phyloP scores from a whole-genome alignment of 306 rosid genomes.

The Dryas octopetala region DNA sequence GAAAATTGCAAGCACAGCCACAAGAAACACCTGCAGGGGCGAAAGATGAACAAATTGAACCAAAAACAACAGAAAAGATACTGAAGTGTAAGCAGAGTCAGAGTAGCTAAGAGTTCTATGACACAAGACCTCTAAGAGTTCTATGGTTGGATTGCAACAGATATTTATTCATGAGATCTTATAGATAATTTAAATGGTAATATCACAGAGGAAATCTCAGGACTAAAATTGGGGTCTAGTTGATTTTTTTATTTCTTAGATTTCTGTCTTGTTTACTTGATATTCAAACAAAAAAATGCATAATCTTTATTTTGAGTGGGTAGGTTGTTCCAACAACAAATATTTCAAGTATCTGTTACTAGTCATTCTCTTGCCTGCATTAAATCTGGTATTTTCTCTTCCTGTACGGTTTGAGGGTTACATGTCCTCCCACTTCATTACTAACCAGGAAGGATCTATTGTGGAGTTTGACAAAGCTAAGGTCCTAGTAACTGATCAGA shows the following conservation, averaged over 20 bases:
- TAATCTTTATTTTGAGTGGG: not conserved
- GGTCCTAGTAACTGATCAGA: conserved; percentile 93
- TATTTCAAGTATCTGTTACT: not conserved
- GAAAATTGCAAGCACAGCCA: conserved; percentile 77
- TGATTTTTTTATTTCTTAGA: not conserved
- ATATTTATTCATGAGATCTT: not conserved
- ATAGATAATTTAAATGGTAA: not conserved
- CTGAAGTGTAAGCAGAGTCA: conserved; percentile 4
- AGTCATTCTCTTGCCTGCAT: not conserved
- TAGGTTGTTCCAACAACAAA: not conserved
- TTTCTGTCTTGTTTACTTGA: not conserved
- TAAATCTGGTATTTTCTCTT: conserved; percentile 14
- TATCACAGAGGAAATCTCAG: not conserved
- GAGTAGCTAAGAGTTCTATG: not conserved
- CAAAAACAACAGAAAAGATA: conserved; percentile 21
- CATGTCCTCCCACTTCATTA: conserved; percentile 88
- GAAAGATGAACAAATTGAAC: conserved; percentile 5
- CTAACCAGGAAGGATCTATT: conserved; percentile 73
- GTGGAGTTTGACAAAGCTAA: conserved; percentile 88
- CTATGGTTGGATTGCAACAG: not conserved
- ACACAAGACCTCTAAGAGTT: not conserved
- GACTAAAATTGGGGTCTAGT: not conserved
- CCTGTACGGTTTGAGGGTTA: conserved; percentile 82
- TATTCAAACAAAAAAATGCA: too few species aligned
- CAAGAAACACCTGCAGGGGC: conserved; percentile 73